Evolutionary conservation across 441 rosid species (phyloP).

Genomic region (Bocquillonia castaneifolia): DNA sequence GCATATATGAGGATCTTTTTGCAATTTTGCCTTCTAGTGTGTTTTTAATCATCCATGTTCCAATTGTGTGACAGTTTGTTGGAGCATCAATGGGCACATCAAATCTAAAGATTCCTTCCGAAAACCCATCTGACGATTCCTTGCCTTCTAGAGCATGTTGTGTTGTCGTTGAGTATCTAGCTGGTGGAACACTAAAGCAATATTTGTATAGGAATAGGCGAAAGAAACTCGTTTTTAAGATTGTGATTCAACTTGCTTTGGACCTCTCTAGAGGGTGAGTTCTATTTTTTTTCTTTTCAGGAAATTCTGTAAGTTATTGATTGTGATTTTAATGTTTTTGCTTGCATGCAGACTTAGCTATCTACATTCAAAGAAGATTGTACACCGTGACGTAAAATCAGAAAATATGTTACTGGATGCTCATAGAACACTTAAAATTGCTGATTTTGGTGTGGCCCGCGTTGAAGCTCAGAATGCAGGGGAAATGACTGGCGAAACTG

Average conservation of each 20-base stretch:
- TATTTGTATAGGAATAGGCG: constrained; percentile 55
- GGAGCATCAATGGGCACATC: constrained; percentile 89
- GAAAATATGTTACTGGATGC: constrained; percentile 77
- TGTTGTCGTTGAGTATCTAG: constrained; percentile 72
- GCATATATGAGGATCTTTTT: background rate
- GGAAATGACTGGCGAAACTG: constrained; percentile 97
- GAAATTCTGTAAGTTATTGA: background rate
- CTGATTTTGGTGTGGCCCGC: constrained; percentile 95
- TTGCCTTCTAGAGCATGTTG: constrained; percentile 76
- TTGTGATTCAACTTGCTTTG: constrained; percentile 76
- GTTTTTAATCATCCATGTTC: background rate
- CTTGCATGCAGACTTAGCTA: constrained; percentile 65
- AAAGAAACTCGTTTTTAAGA: constrained; percentile 65
- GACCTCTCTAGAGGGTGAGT: constrained; percentile 77
- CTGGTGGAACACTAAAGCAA: constrained; percentile 75
- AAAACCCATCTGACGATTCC: constrained; percentile 33
- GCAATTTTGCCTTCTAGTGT: background rate
- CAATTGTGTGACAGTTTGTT: constrained; percentile 42
- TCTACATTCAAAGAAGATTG: constrained; percentile 76
- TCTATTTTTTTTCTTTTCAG: background rate
- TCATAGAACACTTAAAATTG: constrained; percentile 60
- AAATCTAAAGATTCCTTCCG: constrained; percentile 62
- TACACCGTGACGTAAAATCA: constrained; percentile 94
- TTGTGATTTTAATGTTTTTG: background rate
- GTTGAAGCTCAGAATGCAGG: constrained; percentile 86